These are phyloP conservation scores for Haplosporangium sp. DNA, from an alignment of 371 early-diverging fungal species.

Conservation along the genomic window DNA sequence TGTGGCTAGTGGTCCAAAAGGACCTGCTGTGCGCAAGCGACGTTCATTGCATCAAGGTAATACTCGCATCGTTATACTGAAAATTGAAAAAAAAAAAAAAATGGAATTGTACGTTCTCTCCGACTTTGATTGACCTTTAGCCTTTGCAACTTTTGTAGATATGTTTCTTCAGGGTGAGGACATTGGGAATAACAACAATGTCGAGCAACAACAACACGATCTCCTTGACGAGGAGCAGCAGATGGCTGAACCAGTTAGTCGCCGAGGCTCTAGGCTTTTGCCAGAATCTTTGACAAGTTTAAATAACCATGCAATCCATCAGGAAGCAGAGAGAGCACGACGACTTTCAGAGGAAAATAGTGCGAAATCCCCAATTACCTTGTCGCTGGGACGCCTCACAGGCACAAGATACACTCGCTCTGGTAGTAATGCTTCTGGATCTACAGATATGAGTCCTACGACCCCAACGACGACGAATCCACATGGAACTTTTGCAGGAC, in stretches of 20 bases:
- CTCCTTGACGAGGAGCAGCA: not conserved
- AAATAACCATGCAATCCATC: constrained; percentile 29
- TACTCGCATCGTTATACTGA: not conserved
- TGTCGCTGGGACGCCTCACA: constrained; percentile 25
- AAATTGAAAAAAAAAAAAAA: too few relatives aligned
- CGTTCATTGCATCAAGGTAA: constrained; percentile 50
- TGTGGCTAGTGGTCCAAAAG: not conserved
- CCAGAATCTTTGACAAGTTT: constrained; percentile 47
- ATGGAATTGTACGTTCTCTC: too few relatives aligned
- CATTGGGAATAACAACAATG: not conserved
- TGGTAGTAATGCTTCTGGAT: constrained; percentile 18
- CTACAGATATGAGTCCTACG: constrained; percentile 21
- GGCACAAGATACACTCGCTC: constrained; percentile 31
- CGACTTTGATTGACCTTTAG: too few relatives aligned
- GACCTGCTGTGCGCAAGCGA: constrained; percentile 35
- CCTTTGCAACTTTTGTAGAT: constrained; percentile 10
- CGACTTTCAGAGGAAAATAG: constrained; percentile 24
- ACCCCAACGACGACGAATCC: constrained; percentile 29
- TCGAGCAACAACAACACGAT: constrained; percentile 7
- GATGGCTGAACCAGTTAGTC: not conserved
- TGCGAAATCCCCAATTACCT: constrained; percentile 15
- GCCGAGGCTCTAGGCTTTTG: constrained; percentile 22
- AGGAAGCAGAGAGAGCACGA: constrained; percentile 26
- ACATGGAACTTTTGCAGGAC: constrained; percentile 22
- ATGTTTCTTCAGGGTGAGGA: constrained; percentile 18